Evolutionary conservation across 257 asterid genomes (phyloP).

Genomic region (Jasminum sambac): DNA sequence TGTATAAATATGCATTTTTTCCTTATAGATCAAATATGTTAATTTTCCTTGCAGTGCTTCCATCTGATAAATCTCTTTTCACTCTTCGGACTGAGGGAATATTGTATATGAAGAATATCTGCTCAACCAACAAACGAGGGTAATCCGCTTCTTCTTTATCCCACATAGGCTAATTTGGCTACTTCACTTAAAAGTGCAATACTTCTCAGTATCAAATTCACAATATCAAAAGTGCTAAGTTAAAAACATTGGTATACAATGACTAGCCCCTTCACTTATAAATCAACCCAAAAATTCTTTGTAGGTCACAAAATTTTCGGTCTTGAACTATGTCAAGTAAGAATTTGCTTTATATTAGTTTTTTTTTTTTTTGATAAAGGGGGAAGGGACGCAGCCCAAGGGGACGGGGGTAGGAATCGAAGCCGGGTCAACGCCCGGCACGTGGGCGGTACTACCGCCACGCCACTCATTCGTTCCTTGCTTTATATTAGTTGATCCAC

Average conservation of each 20-base stretch:
- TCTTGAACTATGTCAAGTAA: slow-evolving; percentile 88
- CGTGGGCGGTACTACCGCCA: too few species aligned
- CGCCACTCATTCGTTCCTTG: too few species aligned
- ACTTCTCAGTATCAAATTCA: slow-evolving; percentile 30
- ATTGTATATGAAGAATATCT: slow-evolving; percentile 80
- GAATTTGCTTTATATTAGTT: slow-evolving; percentile 17
- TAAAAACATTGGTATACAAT: slow-evolving; percentile 91
- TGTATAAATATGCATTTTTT: too few species aligned
- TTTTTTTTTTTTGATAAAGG: slow-evolving; percentile 7
- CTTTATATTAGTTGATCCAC: slow-evolving; percentile 8
- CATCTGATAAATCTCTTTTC: slow-evolving; percentile 97
- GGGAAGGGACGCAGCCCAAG: too few species aligned
- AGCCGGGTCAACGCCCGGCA: too few species aligned
- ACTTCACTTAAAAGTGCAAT: slow-evolving; percentile 14
- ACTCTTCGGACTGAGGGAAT: slow-evolving; percentile 96
- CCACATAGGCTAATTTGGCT: slow-evolving; percentile 18
- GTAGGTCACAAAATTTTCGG: slow-evolving; percentile 90
- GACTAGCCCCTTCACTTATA: slow-evolving; percentile 98
- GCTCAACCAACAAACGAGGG: slow-evolving; percentile 78
- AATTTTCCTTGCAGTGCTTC: too few species aligned
- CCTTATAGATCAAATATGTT: too few species aligned
- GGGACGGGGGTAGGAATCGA: too few species aligned
- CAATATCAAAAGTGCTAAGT: slow-evolving; percentile 56
- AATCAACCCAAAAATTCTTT: slow-evolving; percentile 78
- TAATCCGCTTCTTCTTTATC: slow-evolving; percentile 33